These are phyloP conservation scores for Cladosporium colombiae DNA, from an alignment of 2,329 filamentous ascomycete species.

Conservation along the genomic window DNA sequence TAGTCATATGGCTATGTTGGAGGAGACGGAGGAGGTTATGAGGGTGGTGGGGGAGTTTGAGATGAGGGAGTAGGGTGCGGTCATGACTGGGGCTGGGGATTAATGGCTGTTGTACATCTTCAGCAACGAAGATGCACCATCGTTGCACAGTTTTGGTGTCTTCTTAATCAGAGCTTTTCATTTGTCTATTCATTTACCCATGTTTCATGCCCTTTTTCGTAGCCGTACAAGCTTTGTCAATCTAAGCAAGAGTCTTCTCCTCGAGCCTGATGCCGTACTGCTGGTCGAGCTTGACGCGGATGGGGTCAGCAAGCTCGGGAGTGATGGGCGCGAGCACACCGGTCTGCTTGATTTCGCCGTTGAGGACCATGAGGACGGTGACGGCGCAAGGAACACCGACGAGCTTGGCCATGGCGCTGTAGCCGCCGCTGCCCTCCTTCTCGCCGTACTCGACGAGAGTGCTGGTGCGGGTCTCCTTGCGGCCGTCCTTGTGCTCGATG, in stretches of 20 bases:
- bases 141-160: neutral
- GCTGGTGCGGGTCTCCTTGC: slow-evolving; percentile 73
- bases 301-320: slow-evolving; percentile 67
- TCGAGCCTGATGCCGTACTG: slow-evolving; percentile 73
- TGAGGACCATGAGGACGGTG: slow-evolving; percentile 57
- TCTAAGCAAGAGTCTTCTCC: slow-evolving; percentile 56
- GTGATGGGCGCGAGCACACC: slow-evolving; percentile 74
- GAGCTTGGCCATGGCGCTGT: slow-evolving; percentile 80
- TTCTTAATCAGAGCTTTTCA: slow-evolving; percentile 12
- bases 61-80: neutral
- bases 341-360: slow-evolving; percentile 40
- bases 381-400: slow-evolving; percentile 76
- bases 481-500: slow-evolving; percentile 79
- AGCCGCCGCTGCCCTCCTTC: slow-evolving; percentile 61
- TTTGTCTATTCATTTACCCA: slow-evolving; percentile 4
- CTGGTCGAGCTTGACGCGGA: slow-evolving; percentile 77
- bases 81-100: neutral
- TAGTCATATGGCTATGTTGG: slow-evolving; percentile 40
- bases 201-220: slow-evolving; percentile 3
- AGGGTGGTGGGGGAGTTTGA: neutral
- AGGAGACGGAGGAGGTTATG: slow-evolving; percentile 38
- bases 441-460: slow-evolving; percentile 83
- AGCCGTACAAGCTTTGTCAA: neutral
- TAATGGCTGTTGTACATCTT: neutral
- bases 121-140: neutral